Percentiles rank a stretch among this genome's conserved stretches.
These are phyloP conservation scores for Botrytis sinoallii DNA, from an alignment of 2,329 filamentous ascomycete species.

Conservation along the genomic window DNA sequence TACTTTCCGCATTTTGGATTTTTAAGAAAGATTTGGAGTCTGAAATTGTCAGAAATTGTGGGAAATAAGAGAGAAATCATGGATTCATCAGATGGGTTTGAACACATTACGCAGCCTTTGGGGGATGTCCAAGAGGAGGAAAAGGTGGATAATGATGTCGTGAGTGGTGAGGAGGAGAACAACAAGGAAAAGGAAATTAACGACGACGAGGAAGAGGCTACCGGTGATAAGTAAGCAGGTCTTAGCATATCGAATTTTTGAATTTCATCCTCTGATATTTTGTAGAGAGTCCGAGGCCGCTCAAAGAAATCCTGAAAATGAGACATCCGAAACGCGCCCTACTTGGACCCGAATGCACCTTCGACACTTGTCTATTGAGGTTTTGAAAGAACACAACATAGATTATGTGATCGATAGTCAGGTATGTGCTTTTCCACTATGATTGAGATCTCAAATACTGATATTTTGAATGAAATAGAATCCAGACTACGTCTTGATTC, in stretches of 20 bases:
- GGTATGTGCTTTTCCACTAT: neutral
- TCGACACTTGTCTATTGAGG: slow-evolving; percentile 59
- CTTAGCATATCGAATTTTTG: slow-evolving; percentile 37
- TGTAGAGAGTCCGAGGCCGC: slow-evolving; percentile 36
- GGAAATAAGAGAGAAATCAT: neutral
- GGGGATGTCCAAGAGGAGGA: neutral
- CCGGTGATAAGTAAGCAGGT: slow-evolving; percentile 31
- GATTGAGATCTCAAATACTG: too few species aligned
- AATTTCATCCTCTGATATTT: slow-evolving; percentile 30
- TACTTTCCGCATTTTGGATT: neutral
- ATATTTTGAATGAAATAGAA: slow-evolving; percentile 45
- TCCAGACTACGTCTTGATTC: slow-evolving; percentile 68
- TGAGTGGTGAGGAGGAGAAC: neutral
- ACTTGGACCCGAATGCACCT: slow-evolving; percentile 64
- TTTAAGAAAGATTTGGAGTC: neutral
- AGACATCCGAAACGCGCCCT: slow-evolving; percentile 39
- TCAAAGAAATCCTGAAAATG: slow-evolving; percentile 46
- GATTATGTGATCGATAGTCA: slow-evolving; percentile 53
- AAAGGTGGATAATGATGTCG: too few species aligned
- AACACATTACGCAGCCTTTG: neutral
- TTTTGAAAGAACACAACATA: slow-evolving; percentile 52
- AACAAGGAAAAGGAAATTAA: slow-evolving; percentile 36
- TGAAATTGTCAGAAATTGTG: neutral
- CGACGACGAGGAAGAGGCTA: slow-evolving; percentile 46
- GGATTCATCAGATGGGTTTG: neutral